Conservation (phyloP, 140 eudicot species). For the Ambrosia hybrid region DNA sequence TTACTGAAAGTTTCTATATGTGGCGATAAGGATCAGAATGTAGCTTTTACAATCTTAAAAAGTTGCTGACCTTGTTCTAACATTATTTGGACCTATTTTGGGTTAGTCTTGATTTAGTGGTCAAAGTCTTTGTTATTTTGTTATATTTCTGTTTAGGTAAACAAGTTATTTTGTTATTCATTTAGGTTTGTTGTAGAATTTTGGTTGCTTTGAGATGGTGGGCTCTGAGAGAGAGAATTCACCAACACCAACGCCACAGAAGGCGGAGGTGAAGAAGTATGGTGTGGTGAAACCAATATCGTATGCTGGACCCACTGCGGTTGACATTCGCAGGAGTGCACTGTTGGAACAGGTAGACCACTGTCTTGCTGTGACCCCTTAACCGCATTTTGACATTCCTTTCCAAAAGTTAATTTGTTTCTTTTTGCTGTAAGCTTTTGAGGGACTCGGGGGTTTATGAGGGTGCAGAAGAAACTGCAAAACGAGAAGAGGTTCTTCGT, state of each 20-base stretch:
- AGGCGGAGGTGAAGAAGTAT: slow-evolving; percentile 38
- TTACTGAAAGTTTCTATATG: background rate
- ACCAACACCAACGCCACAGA: slow-evolving; percentile 38
- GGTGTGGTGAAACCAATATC: slow-evolving; percentile 51
- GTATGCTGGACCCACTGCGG: slow-evolving; percentile 44
- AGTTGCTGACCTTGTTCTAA: background rate
- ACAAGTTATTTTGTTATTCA: slow-evolving; percentile 23
- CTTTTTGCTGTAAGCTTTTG: slow-evolving; percentile 39
- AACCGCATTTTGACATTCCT: background rate
- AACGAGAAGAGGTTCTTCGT: slow-evolving; percentile 52
- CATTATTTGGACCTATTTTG: background rate
- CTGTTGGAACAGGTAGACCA: slow-evolving; percentile 43
- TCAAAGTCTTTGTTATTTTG: slow-evolving; percentile 7
- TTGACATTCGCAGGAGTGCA: slow-evolving; percentile 43
- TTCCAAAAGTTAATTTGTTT: slow-evolving; percentile 5
- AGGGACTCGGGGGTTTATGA: slow-evolving; percentile 44
- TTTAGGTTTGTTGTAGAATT: slow-evolving; percentile 38
- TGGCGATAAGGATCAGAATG: slow-evolving; percentile 9
- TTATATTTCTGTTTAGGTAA: slow-evolving; percentile 22
- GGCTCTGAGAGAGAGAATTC: slow-evolving; percentile 37
- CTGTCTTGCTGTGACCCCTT: background rate
- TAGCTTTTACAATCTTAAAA: slow-evolving; percentile 1
- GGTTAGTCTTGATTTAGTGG: background rate
- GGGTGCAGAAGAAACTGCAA: slow-evolving; percentile 40
- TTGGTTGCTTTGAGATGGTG: slow-evolving; percentile 40